Base-by-base conservation (phyloP, 257 asterid species). In the Rehmannia glutinosa region DNA sequence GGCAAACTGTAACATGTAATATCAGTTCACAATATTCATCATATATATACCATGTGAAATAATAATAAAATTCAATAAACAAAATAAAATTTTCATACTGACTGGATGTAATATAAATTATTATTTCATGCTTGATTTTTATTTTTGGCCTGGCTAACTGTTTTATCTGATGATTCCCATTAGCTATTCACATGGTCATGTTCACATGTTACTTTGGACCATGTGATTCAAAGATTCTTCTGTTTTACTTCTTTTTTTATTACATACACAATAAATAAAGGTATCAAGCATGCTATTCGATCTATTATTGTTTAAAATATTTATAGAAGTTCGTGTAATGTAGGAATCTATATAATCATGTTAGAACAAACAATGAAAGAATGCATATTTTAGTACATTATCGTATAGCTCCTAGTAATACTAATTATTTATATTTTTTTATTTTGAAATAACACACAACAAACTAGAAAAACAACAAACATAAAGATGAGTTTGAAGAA, bases 1-100 rank as follows among this genome's bases (percentile, higher is more conserved):
- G 75, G 59, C 95, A 91, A 80, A 84, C 96, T 88, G 91, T 55
- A 53, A 65, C 51, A 50, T 64, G 49, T 43, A 67, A 45, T 45
- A 66, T 81, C 80, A 80, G 80, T 54, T 52, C 42, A 56, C 58
- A 65, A 63, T 71, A 57, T 36, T 49, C 8, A 20, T n/a, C 6
- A 38, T 19, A 60, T 19, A 17, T 32, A 15, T 20, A 19, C 8
- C 12, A 50, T 2, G 30, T 13, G 8, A 49, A 49, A 50, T 19
- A 19, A 49, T 8, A 49, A 49, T 30, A 19, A 21, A 46, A 1
- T n/a, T n/a, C n/a, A n/a, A n/a, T n/a, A n/a, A n/a, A n/a, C n/a
- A n/a, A n/a, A n/a, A n/a, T n/a, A n/a, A n/a, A n/a, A n/a, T n/a
- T n/a, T n/a, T n/a, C n/a, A n/a, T n/a, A n/a, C n/a, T n/a, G n/a